phyloP scores from a whole-genome alignment of 352 stramenopile genomes.

The Lagenidium sp. region DNA sequence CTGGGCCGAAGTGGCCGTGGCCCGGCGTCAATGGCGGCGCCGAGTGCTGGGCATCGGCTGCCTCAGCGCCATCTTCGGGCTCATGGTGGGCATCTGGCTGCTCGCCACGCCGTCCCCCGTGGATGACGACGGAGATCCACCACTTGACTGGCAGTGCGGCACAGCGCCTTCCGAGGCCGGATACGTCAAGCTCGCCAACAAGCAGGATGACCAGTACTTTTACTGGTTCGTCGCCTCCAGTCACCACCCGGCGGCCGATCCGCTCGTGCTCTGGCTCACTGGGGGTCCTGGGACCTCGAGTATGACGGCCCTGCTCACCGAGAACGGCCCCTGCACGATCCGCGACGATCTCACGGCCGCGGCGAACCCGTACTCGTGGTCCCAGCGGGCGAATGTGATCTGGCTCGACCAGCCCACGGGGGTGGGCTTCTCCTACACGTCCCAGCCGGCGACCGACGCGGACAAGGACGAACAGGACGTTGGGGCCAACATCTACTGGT shows the following conservation, averaged over 20 bases:
- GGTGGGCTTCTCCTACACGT: constrained; percentile 59
- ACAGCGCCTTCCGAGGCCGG: constrained; percentile 13
- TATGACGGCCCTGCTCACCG: constrained; percentile 38
- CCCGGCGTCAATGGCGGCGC: too few species aligned
- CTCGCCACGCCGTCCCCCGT: background rate
- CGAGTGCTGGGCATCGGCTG: too few species aligned
- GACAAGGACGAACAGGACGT: constrained; percentile 44
- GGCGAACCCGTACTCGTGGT: constrained; percentile 56
- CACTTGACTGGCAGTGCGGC: constrained; percentile 8
- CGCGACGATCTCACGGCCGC: constrained; percentile 31
- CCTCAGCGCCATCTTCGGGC: background rate
- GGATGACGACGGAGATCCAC: background rate
- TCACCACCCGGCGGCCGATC: constrained; percentile 20
- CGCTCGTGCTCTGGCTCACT: constrained; percentile 58
- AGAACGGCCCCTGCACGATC: constrained; percentile 58
- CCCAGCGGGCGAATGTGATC: constrained; percentile 52
- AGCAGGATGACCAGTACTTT: constrained; percentile 40
- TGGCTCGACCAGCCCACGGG: constrained; percentile 62
- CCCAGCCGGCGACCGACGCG: constrained; percentile 15
- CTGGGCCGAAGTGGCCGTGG: too few species aligned
- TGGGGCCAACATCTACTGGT: constrained; percentile 58
- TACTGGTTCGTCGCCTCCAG: constrained; percentile 44
- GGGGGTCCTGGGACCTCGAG: constrained; percentile 53
- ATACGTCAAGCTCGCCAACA: constrained; percentile 34
- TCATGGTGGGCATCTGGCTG: background rate